Base-by-base conservation (phyloP, 768 basidiomycete species). In the Leccinum aurantiacum region DNA sequence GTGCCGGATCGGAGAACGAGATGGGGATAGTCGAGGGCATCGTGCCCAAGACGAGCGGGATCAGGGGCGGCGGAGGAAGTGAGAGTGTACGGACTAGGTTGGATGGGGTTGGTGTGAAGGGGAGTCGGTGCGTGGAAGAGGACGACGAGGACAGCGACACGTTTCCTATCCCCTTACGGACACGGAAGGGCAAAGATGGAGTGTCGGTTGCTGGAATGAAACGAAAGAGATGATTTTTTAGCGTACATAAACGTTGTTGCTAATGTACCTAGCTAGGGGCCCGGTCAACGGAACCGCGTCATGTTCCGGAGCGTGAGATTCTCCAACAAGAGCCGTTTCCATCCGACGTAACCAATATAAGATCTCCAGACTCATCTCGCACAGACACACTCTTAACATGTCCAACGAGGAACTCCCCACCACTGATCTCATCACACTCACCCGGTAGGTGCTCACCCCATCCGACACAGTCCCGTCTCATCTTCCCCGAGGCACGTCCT, bases 341-440 rank as follows among this genome's bases (percentile, higher is more conserved):
- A 63, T 65, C 69, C 67, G 24, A 25, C 24, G 64, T 51, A 5
- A 44, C 49, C 22, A 33, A 61, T 60, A 63, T 60, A 63, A 67
- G 27, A 24, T 25, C 27, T 48, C 13, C 17, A 38, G 19, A 9
- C 25, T 33, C 14, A 14, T 15, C 33, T 27, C 49, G 46, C 35
- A 58, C 27, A 57, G 22, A 53, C 10, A 31, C 19, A 31, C 51
- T 7, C 53, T 65, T 68, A 47, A 67, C 71, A 67, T 83, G 69
- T 60, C 55, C 47, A 60, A 41, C 29, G 86, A 90, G 69, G 88
- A 92, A 67, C 72, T 81, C 58, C 91, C 91, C 62, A 87, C 79
- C 78, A 90, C 90, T 47, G 93, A 97, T 72, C 79, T 97, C 67
- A 91, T 96, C 77, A 97, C 95, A 53, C 84, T 97, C 70, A 97